Evolutionary conservation across 202 grass and related monocot genomes (phyloP), one percentile per base, ranked within the genome.

Genomic region (Setaria italica): DNA sequence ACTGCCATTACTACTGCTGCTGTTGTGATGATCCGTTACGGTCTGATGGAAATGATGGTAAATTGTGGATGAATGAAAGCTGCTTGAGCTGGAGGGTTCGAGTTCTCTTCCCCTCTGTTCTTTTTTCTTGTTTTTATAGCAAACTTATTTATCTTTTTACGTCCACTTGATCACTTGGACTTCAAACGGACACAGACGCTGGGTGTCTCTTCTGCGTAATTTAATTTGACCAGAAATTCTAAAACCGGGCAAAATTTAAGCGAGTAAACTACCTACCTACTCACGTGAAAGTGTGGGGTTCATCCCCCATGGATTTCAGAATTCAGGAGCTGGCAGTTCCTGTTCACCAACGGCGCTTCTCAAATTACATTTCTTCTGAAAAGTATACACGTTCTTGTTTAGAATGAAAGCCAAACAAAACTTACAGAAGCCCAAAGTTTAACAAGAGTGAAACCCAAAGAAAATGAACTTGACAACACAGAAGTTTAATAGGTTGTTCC

Each of bases 41-140:
- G 45, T 29, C 59, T 57, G 80, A 75, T 69, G 74, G 17, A 49
- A 71, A 9, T 53, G 43, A 79, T 70, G 66, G 76, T 79, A 11
- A 80, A 6, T 65, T 80, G 49, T 86, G 62, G 74, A 32, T 34
- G 63, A 46, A 88, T 83, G 77, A 77, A 79, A 70, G 68, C 65
- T 86, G 25, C 15, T 21, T 86, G 65, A 70, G 14, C 56, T 82
- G 67, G 82, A 56, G 57, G 60, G 62, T 68, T 49, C n/a, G 21
- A 1, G 2, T 35, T 77, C 20, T 70, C 29, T 65, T 7, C 11
- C 19, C 35, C 11, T 15, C 12, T 72, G 0, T 39, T 65, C 10
- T 15, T 20, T 39, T 16, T 4, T 14, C 1, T 7, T 41, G 17
- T 48, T 41, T 41, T 6, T 41, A 41, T 41, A 41, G 39, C 39